Conservation (phyloP, 768 basidiomycete species). For the Strobilomyces dryophilus region DNA sequence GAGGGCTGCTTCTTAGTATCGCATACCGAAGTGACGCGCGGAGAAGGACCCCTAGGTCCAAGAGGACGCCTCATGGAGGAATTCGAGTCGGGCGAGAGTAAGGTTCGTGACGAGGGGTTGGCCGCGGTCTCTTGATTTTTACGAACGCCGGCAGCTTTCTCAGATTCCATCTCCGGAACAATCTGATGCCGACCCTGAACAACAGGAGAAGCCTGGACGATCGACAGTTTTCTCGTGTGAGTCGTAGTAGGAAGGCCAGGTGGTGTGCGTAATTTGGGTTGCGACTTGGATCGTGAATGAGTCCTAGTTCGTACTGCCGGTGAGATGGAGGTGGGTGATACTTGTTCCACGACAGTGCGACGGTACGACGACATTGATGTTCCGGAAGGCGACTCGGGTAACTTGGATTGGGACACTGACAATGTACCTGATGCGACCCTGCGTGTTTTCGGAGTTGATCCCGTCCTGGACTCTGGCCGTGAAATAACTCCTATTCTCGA, state of each 20-base stretch:
- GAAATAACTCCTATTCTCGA: constrained; percentile 17
- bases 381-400: constrained; percentile 1
- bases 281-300: constrained; percentile 32
- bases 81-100: constrained; percentile 15
- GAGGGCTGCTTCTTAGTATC: background rate
- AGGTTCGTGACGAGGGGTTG: constrained; percentile 9
- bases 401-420: background rate
- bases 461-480: constrained; percentile 15
- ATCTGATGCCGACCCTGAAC: constrained; percentile 14
- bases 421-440: background rate
- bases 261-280: constrained; percentile 30
- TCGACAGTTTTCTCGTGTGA: constrained; percentile 26
- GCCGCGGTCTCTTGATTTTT: background rate
- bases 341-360: background rate
- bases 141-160: background rate
- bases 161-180: constrained; percentile 1
- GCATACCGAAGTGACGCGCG: constrained; percentile 4
- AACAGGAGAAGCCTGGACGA: constrained; percentile 28
- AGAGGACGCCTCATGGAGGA: constrained; percentile 24
- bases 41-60: constrained; percentile 20
- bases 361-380: background rate
- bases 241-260: constrained; percentile 1
- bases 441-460: constrained; percentile 1
- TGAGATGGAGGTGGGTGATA: background rate
- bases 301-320: constrained; percentile 1